These are phyloP conservation scores for Larix kaempferi DNA, from an alignment of 75 land plant genomes.

Conservation along the genomic window DNA sequence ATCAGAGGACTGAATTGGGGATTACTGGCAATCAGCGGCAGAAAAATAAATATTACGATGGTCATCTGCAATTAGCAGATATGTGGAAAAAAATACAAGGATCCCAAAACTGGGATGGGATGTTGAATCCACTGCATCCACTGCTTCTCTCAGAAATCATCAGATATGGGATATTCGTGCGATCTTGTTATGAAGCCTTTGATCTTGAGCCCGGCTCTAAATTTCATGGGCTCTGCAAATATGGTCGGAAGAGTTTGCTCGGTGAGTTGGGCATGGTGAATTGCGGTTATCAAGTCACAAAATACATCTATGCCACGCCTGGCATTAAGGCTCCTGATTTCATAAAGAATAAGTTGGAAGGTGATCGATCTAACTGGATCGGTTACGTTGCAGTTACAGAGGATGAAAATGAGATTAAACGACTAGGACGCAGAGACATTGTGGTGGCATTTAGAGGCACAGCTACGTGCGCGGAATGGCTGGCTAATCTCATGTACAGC, in stretches of 20 bases:
- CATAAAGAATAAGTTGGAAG: not conserved
- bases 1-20: too few relatives aligned
- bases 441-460: slow-evolving; percentile 58
- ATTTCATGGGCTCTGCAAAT: slow-evolving; percentile 57
- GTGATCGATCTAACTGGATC: slow-evolving; percentile 46
- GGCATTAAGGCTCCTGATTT: slow-evolving; percentile 28
- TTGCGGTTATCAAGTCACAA: slow-evolving; percentile 60
- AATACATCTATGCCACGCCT: slow-evolving; percentile 66
- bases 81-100: too few relatives aligned
- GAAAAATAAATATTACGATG: too few relatives aligned
- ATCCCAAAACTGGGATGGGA: too few relatives aligned
- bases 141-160: too few relatives aligned
- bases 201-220: slow-evolving; percentile 58
- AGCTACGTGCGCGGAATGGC: slow-evolving; percentile 59
- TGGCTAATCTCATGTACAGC: slow-evolving; percentile 46
- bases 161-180: too few relatives aligned
- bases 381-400: slow-evolving; percentile 53
- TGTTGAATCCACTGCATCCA: too few relatives aligned
- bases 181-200: slow-evolving; percentile 54
- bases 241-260: slow-evolving; percentile 37
- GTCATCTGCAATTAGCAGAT: too few relatives aligned
- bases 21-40: too few relatives aligned
- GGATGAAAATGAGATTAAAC: slow-evolving; percentile 15
- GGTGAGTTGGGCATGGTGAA: slow-evolving; percentile 37
- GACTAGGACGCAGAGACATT: slow-evolving; percentile 54